Evolutionary conservation across 2,329 filamentous ascomycete species (phyloP).

Genomic region (Fusarium solani-melongenae): DNA sequence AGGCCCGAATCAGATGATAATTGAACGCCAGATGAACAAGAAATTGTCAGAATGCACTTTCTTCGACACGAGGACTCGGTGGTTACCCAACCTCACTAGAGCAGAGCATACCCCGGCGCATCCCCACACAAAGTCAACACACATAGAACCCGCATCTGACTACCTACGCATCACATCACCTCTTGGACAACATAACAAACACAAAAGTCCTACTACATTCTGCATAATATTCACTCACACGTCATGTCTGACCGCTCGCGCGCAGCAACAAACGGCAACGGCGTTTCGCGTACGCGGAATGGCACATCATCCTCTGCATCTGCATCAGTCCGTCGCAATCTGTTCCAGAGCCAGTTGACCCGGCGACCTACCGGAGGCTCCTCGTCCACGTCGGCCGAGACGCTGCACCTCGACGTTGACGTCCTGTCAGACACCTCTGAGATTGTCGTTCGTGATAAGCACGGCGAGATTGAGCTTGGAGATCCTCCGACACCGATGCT

Average conservation of each 20-base stretch:
- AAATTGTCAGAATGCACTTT: neutral
- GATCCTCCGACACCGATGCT: conserved; percentile 64
- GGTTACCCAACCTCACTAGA: conserved; percentile 19
- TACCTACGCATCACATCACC: conserved; percentile 6
- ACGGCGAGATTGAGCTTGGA: conserved; percentile 71
- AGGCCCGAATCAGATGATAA: neutral
- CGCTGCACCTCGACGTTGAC: conserved; percentile 61
- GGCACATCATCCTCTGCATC: conserved; percentile 32
- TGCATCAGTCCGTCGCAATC: conserved; percentile 54
- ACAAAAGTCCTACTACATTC: neutral
- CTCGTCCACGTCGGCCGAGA: conserved; percentile 55
- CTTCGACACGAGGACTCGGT: neutral
- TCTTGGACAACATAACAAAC: conserved; percentile 8
- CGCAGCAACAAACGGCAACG: conserved; percentile 31
- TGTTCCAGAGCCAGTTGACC: conserved; percentile 70
- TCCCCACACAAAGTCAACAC: conserved; percentile 42
- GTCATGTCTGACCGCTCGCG: conserved; percentile 42
- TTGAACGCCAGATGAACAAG: neutral
- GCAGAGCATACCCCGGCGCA: conserved; percentile 24
- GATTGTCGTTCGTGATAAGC: conserved; percentile 71
- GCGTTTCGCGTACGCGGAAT: conserved; percentile 30
- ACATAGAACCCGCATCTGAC: conserved; percentile 17
- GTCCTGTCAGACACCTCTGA: conserved; percentile 60
- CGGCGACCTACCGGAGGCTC: conserved; percentile 63
- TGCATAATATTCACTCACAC: neutral